Conservation (phyloP, 2,329 filamentous ascomycete species). For the Microcyclosporella mali region DNA sequence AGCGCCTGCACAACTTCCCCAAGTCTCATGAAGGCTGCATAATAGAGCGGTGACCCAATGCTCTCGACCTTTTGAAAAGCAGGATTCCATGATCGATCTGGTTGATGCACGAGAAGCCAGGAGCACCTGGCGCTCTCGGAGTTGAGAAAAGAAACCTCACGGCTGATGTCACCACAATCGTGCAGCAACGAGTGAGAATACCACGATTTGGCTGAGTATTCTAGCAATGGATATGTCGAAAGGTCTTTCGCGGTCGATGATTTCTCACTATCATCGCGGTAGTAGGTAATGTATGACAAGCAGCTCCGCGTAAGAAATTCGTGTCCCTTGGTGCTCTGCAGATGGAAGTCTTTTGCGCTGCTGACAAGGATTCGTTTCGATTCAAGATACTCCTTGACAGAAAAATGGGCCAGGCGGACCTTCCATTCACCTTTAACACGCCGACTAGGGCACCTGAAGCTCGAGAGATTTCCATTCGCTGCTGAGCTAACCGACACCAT, state of each 20-base stretch:
- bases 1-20: constrained; percentile 19
- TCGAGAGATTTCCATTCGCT: no score
- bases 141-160: constrained; percentile 5
- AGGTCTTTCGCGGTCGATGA: constrained; percentile 7
- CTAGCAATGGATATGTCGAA: constrained; percentile 11
- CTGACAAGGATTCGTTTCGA: constrained; percentile 13
- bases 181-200: constrained; percentile 9
- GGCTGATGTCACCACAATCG: background rate
- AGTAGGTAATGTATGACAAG: constrained; percentile 12
- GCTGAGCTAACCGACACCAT: no score
- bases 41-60: constrained; percentile 8
- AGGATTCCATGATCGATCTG: background rate
- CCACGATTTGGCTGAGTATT: constrained; percentile 14
- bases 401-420: constrained; percentile 22
- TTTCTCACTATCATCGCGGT: constrained; percentile 7
- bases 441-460: background rate
- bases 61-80: constrained; percentile 1
- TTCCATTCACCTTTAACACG: constrained; percentile 5
- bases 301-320: constrained; percentile 10
- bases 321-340: constrained; percentile 8
- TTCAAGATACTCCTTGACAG: constrained; percentile 22
- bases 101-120: constrained; percentile 9
- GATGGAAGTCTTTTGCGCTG: constrained; percentile 6
- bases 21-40: constrained; percentile 6
- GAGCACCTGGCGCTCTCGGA: background rate